Evolutionary conservation across 495 filamentous ascomycete species (phyloP).

Genomic region (Terfezia claveryi): DNA sequence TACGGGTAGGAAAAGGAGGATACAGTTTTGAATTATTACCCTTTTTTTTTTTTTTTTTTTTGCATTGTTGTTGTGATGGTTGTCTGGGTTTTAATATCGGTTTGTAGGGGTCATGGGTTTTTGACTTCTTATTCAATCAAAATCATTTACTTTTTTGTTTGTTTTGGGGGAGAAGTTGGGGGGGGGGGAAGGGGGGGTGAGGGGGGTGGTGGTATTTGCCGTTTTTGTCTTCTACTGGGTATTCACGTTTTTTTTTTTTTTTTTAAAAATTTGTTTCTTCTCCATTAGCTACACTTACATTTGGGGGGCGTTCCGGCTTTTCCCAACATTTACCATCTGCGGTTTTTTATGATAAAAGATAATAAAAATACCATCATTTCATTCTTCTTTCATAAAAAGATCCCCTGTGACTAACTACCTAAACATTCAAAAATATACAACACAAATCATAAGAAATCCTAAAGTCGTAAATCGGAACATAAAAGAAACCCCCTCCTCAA

Average conservation of each 20-base stretch:
- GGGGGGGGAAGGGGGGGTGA: no score
- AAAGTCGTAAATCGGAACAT: neutral
- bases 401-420: no score
- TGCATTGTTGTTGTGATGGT: neutral
- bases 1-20: slow-evolving; percentile 66
- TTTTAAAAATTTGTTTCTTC: neutral
- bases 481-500: neutral
- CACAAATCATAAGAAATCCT: neutral
- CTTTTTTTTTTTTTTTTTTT: neutral
- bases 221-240: slow-evolving; percentile 23
- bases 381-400: no score
- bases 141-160: no score
- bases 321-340: no score
- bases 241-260: no score
- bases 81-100: neutral
- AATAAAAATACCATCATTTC: neutral
- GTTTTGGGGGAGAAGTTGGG: slow-evolving; percentile 3
- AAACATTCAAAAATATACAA: no score
- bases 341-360: no score
- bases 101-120: neutral
- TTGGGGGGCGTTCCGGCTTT: neutral
- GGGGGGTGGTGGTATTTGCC: no score
- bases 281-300: neutral
- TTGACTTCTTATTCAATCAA: no score
- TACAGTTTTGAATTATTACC: slow-evolving; percentile 24